These are phyloP conservation scores for Ceratobasidium sp. DNA, from an alignment of 1,284 basidiomycete species.

Conservation along the genomic window DNA sequence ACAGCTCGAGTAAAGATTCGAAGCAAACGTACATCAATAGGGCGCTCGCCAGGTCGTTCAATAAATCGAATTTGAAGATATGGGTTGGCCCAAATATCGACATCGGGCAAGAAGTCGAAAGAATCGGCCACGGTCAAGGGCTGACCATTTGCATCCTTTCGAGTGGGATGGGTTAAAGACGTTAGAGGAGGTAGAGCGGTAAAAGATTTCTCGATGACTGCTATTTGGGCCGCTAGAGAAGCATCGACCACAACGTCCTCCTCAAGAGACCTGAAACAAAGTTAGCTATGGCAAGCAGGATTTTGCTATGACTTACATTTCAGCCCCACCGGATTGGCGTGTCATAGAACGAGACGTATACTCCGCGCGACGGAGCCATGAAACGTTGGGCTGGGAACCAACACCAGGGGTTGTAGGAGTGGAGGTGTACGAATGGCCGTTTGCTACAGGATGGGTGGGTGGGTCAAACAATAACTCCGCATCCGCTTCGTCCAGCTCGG, in stretches of 20 bases:
- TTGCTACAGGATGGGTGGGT: constrained; percentile 51
- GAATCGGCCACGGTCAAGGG: constrained; percentile 81
- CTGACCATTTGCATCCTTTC: constrained; percentile 34
- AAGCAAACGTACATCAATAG: constrained; percentile 64
- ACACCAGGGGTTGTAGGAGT: constrained; percentile 55
- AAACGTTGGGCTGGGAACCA: constrained; percentile 65
- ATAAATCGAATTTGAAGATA: constrained; percentile 90
- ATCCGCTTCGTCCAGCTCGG: constrained; percentile 71
- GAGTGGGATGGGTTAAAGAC: constrained; percentile 76
- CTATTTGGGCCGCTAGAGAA: constrained; percentile 80
- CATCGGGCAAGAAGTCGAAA: constrained; percentile 88
- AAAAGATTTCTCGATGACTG: constrained; percentile 87
- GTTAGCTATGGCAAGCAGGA: background rate
- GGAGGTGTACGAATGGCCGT: constrained; percentile 21
- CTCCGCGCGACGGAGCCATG: constrained; percentile 90
- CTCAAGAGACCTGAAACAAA: constrained; percentile 60
- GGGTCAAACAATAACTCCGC: constrained; percentile 55
- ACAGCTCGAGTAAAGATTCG: constrained; percentile 5
- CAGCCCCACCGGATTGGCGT: constrained; percentile 26
- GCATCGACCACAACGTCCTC: constrained; percentile 71
- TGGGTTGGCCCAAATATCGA: constrained; percentile 87
- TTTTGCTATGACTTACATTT: constrained; percentile 21
- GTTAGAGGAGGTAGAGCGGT: constrained; percentile 63
- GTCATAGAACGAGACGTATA: constrained; percentile 67
- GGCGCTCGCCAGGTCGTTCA: constrained; percentile 83